phyloP scores from a whole-genome alignment of 2,329 filamentous ascomycete species.

The Colletotrichum acutatum region DNA sequence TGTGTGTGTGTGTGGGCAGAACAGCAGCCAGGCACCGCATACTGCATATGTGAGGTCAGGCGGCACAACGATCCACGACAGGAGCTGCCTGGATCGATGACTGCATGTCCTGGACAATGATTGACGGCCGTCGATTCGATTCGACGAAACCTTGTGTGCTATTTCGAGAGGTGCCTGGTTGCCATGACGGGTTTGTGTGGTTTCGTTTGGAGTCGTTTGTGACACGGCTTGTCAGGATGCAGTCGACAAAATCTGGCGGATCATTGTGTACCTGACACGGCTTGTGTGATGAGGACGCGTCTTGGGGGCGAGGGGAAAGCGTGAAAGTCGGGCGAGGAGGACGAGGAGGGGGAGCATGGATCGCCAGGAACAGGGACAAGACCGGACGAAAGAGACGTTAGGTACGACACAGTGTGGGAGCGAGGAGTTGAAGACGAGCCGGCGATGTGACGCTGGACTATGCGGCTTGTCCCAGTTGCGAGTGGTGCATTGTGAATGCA shows the following conservation, averaged over 20 bases:
- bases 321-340: neutral
- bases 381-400: neutral
- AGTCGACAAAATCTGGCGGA: slow-evolving; percentile 11
- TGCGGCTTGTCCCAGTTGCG: neutral
- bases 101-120: slow-evolving; percentile 7
- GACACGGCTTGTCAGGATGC: slow-evolving; percentile 6
- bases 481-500: neutral
- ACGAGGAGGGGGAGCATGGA: slow-evolving; percentile 18
- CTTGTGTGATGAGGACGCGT: slow-evolving; percentile 7
- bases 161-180: neutral
- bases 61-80: slow-evolving; percentile 21
- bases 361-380: slow-evolving; percentile 25
- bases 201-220: slow-evolving; percentile 21
- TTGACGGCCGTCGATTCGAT: neutral
- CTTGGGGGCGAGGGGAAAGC: neutral
- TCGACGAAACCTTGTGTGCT: neutral
- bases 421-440: neutral
- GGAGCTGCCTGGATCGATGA: neutral
- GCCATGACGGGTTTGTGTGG: neutral
- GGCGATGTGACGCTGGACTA: neutral
- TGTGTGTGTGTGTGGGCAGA: neutral
- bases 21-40: neutral
- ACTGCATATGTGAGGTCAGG: slow-evolving; percentile 9
- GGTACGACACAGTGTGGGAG: slow-evolving; percentile 15
- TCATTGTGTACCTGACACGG: slow-evolving; percentile 23